These are phyloP conservation scores for Penicillium rolfsii DNA, from an alignment of 2,329 filamentous ascomycete genomes.

Conservation along the genomic window DNA sequence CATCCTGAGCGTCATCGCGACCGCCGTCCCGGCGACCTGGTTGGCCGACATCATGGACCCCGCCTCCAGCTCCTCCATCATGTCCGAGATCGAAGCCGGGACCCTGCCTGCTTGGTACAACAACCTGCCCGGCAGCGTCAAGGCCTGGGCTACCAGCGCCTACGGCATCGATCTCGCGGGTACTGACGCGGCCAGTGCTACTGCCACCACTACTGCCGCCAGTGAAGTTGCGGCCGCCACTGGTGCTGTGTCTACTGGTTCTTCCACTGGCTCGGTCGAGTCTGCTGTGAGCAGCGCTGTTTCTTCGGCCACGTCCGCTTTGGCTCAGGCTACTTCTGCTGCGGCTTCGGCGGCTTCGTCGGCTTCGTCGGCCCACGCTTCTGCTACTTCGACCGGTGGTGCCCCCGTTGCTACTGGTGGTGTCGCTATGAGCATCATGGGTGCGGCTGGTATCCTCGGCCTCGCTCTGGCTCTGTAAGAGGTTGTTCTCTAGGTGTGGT, in stretches of 20 bases:
- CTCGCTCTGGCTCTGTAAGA: constrained; percentile 32
- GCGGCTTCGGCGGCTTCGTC: constrained; percentile 2
- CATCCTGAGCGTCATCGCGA: constrained; percentile 31
- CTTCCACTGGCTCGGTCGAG: neutral
- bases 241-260: constrained; percentile 2
- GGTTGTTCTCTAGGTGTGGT: neutral
- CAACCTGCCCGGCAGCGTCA: constrained; percentile 28
- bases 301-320: neutral
- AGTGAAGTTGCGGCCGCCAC: constrained; percentile 1
- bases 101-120: constrained; percentile 34
- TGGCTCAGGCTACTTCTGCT: neutral
- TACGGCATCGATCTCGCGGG: neutral
- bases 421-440: constrained; percentile 29
- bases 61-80: constrained; percentile 16
- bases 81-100: constrained; percentile 25
- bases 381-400: constrained; percentile 27
- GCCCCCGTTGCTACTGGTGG: constrained; percentile 29
- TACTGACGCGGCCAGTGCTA: neutral
- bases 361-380: constrained; percentile 10
- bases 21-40: constrained; percentile 31
- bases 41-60: constrained; percentile 25
- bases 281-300: neutral
- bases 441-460: constrained; percentile 31
- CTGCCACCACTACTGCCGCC: constrained; percentile 5
- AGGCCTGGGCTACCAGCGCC: constrained; percentile 29